Evolutionary conservation across 192 early-diverging fungal genomes (phyloP), one percentile per base, ranked within the genome.

Genomic region (Phycomyces blakesleeanus): DNA sequence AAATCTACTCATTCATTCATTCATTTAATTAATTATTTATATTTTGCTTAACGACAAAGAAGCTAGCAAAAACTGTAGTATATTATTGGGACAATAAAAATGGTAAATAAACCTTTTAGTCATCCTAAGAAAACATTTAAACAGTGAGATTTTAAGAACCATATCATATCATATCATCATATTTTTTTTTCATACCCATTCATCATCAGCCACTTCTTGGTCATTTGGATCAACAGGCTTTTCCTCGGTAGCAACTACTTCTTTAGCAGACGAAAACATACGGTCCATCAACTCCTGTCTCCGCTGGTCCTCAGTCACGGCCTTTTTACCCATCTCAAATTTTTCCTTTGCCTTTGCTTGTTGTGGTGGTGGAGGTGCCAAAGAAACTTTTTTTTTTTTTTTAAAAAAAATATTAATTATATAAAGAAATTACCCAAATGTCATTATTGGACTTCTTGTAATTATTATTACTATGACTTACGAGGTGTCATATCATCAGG

Each of bases 221-320:
- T 71, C 58, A 3, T 66, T 37, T 1, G 18, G 9, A 37, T 39
- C 41, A 18, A 39, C 50, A 16, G 40, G 15, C 16, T 55, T 10
- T 20, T 62, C 64, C 3, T 67, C 65, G 12, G 66, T 51, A 7
- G 50, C 47, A 9, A 66, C 65, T 11, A 71, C 44, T 0, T 54
- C 68, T 49, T 76, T 76, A 5, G 68, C 74, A 16, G 61, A 59
- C 14, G 57, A 49, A 63, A 76, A 71, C 74, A 76, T 76, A 18
- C 68, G 69, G 15, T 67, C 44, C 64, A 76, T 70, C 18, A 63
- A 25, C 11, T 75, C 63, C 49, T 70, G 52, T 44, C 59, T 64
- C 22, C 55, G 53, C 24, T 75, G 62, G 24, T 75, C 68, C 22
- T 67, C 59, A 26, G 51, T 65, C 12, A 69, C 68, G 2, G 51